phyloP scores from a whole-genome alignment of 805 yeast species.

The Candida ulmi region DNA sequence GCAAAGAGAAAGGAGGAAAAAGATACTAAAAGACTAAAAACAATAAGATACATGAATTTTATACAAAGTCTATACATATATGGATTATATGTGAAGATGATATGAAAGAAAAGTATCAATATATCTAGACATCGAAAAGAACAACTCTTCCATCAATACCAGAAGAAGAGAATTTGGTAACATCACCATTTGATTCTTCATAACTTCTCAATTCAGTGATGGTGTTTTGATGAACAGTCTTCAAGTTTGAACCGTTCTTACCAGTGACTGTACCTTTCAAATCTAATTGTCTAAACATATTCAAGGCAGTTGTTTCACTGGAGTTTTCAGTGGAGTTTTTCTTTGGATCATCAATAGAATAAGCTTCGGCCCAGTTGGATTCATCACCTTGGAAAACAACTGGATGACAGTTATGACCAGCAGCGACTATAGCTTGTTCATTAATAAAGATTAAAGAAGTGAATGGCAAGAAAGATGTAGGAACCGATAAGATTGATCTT shows the following conservation, averaged over 20 bases:
- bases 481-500: slow-evolving; percentile 47
- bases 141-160: slow-evolving; percentile 94
- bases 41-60: no score
- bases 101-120: no score
- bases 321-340: slow-evolving; percentile 47
- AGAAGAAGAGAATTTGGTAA: slow-evolving; percentile 61
- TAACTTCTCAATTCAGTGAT: slow-evolving; percentile 60
- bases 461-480: slow-evolving; percentile 75
- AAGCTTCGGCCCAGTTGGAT: slow-evolving; percentile 55
- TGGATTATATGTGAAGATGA: no score
- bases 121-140: slow-evolving; percentile 42
- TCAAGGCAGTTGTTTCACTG: slow-evolving; percentile 70
- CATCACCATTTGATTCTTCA: slow-evolving; percentile 34
- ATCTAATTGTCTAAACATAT: slow-evolving; percentile 94
- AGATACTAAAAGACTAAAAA: neutral
- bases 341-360: slow-evolving; percentile 40
- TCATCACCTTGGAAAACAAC: slow-evolving; percentile 72
- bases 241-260: slow-evolving; percentile 41
- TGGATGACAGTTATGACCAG: slow-evolving; percentile 91
- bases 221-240: slow-evolving; percentile 88
- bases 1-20: neutral
- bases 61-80: no score
- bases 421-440: slow-evolving; percentile 68
- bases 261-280: slow-evolving; percentile 73
- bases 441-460: slow-evolving; percentile 65